Evolutionary conservation across 169 alveolate species (phyloP).

Genomic region (Eimeria maxima): DNA sequence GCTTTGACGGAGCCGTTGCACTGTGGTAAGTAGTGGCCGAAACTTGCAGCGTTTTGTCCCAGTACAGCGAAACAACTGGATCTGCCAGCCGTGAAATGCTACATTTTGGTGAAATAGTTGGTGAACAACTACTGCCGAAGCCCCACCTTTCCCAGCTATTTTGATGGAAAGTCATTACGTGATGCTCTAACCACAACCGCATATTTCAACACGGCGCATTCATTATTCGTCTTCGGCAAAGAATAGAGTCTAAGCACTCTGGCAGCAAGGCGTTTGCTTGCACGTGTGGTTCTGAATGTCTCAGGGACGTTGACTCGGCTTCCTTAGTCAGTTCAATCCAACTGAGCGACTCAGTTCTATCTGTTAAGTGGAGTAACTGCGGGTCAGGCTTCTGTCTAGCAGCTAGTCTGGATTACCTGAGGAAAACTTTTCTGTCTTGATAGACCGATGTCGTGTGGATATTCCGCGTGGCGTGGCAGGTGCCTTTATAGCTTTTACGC

Average conservation of each 20-base stretch:
- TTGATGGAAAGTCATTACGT: background rate
- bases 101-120: background rate
- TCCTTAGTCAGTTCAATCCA: constrained; percentile 49
- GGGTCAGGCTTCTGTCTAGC: constrained; percentile 9
- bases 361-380: constrained; percentile 71
- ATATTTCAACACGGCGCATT: background rate
- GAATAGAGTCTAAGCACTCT: background rate
- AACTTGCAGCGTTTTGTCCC: background rate
- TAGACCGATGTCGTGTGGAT: background rate
- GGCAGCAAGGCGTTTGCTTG: background rate
- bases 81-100: background rate
- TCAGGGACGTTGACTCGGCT: constrained; percentile 75
- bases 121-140: background rate
- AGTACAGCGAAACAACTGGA: background rate
- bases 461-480: background rate
- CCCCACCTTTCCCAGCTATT: background rate
- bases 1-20: constrained; percentile 81
- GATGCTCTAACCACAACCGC: background rate
- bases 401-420: background rate
- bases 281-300: background rate
- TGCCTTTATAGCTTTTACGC: background rate
- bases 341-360: constrained; percentile 68
- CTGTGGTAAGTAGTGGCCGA: constrained; percentile 73
- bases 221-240: background rate
- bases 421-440: background rate